Percentiles rank a stretch among this genome's conserved stretches.
phyloP scores from a whole-genome alignment of 2,329 filamentous ascomycete genomes.

The Xylaria sp. region DNA sequence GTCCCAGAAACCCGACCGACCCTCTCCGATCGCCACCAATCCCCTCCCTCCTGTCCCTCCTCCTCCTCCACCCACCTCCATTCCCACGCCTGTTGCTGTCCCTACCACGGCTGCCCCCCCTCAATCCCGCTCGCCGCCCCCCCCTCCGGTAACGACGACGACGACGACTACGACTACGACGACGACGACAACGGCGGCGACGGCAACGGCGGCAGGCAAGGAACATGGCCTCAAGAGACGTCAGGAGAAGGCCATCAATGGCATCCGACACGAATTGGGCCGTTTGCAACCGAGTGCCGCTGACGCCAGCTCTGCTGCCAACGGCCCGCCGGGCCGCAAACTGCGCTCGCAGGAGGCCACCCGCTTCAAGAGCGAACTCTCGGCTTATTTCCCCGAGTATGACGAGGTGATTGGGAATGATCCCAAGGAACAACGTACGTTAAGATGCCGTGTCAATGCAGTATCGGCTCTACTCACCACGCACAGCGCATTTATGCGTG shows the following conservation, averaged over 20 bases:
- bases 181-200: slow-evolving; percentile 31
- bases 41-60: slow-evolving; percentile 38
- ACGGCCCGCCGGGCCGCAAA: slow-evolving; percentile 75
- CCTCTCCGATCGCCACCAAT: slow-evolving; percentile 39
- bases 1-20: slow-evolving; percentile 37
- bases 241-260: slow-evolving; percentile 68
- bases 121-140: slow-evolving; percentile 37
- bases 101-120: slow-evolving; percentile 28
- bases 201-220: slow-evolving; percentile 43
- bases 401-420: slow-evolving; percentile 92
- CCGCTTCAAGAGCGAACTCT: slow-evolving; percentile 89
- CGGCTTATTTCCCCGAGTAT: slow-evolving; percentile 91
- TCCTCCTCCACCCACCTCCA: slow-evolving; percentile 25
- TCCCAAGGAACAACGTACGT: slow-evolving; percentile 79
- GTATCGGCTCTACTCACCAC: slow-evolving; percentile 13
- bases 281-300: slow-evolving; percentile 61
- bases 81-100: slow-evolving; percentile 34
- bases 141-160: slow-evolving; percentile 29
- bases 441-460: slow-evolving; percentile 16
- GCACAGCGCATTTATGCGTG: slow-evolving; percentile 18
- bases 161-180: slow-evolving; percentile 5
- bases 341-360: slow-evolving; percentile 87
- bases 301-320: slow-evolving; percentile 53
- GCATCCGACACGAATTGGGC: slow-evolving; percentile 69
- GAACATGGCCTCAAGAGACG: slow-evolving; percentile 57